Evolutionary conservation across 2,329 filamentous ascomycete genomes (phyloP).

Genomic region (Arachnopeziza araneosa): DNA sequence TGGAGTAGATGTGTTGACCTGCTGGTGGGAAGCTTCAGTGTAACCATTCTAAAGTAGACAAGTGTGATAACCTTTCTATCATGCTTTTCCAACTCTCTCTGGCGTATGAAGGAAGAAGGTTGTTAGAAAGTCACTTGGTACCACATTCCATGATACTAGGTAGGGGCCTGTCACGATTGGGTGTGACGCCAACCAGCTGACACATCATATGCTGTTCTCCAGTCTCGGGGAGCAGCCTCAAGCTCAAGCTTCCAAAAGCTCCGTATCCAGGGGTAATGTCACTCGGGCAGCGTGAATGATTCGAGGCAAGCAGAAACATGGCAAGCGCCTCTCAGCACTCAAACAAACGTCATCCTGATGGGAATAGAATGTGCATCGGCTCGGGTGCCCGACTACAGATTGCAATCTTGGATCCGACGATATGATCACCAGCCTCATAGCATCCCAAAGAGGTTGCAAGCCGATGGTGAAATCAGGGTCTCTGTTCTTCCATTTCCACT

Average conservation of each 20-base stretch:
- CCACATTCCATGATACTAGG: no score
- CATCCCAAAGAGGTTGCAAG: neutral
- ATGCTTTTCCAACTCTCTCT: no score
- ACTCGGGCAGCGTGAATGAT: neutral
- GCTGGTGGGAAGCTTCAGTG: no score
- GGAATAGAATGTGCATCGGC: neutral
- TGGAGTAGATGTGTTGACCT: no score
- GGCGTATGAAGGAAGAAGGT: no score
- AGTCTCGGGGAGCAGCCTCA: neutral
- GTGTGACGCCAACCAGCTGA: no score
- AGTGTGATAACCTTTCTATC: no score
- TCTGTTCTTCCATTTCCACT: neutral
- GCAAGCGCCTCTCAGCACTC: neutral
- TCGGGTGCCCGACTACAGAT: neutral
- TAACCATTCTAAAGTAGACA: no score
- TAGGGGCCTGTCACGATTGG: no score
- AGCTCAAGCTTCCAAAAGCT: neutral
- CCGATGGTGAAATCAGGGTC: neutral
- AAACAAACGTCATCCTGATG: neutral
- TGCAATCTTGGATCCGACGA: neutral
- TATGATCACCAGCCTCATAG: neutral
- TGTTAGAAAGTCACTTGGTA: no score
- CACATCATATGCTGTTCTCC: neutral
- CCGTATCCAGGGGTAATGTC: neutral
- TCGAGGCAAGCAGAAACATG: neutral